These are phyloP conservation scores for Prunus mira DNA, from an alignment of 306 rosid genomes.

Conservation along the genomic window DNA sequence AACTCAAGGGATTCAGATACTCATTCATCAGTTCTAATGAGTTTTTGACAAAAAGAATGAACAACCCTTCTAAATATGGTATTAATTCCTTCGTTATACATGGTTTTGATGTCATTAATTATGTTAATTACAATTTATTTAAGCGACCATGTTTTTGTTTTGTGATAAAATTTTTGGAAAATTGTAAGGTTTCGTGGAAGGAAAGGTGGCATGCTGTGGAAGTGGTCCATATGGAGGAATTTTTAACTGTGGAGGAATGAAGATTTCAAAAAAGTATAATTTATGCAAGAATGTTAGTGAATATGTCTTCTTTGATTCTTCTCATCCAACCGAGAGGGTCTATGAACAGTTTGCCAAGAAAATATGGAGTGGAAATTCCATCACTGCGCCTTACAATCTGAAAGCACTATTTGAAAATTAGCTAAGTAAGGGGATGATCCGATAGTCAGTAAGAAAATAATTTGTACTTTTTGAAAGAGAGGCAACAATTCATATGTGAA, in stretches of 20 bases:
- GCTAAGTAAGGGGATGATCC: not conserved
- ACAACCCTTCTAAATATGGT: not conserved
- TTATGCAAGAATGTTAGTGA: conserved; percentile 33
- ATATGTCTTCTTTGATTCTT: conserved; percentile 37
- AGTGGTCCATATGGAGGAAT: conserved; percentile 47
- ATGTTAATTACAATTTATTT: too few relatives aligned
- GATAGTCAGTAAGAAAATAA: too few relatives aligned
- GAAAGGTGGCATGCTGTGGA: conserved; percentile 53
- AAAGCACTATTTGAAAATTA: not conserved
- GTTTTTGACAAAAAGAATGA: not conserved
- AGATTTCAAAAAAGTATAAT: conserved; percentile 24
- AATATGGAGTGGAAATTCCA: conserved; percentile 35
- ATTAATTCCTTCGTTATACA: too few relatives aligned
- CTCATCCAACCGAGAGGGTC: conserved; percentile 39
- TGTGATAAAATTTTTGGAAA: not conserved
- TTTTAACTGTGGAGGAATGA: conserved; percentile 51
- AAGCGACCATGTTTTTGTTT: too few relatives aligned
- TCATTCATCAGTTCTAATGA: conserved; percentile 6
- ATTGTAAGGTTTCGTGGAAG: conserved; percentile 33
- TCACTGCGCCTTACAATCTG: conserved; percentile 34
- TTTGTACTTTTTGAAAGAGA: too few relatives aligned
- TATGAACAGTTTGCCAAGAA: conserved; percentile 24
- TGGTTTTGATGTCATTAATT: too few relatives aligned
- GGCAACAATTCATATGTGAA: too few relatives aligned
- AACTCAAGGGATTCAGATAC: conserved; percentile 21